These are phyloP conservation scores for Metschnikowia vanudenii DNA, from an alignment of 805 yeast species.

Conservation along the genomic window DNA sequence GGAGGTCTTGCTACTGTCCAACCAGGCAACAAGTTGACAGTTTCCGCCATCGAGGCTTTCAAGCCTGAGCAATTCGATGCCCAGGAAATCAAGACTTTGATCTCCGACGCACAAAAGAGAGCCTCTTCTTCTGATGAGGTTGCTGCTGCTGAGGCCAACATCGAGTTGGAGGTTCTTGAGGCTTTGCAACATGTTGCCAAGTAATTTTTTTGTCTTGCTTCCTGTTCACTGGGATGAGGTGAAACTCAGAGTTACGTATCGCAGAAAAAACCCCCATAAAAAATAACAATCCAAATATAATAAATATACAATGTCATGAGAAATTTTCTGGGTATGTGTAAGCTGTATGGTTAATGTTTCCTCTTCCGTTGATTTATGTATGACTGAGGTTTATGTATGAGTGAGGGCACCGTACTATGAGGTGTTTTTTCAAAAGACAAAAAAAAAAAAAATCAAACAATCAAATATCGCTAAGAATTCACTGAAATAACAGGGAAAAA, in stretches of 20 bases:
- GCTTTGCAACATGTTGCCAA: constrained; percentile 83
- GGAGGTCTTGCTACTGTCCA: constrained; percentile 97
- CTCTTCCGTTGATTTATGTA: no score
- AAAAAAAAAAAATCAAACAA: no score
- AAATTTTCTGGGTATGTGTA: neutral
- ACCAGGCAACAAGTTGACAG: constrained; percentile 87
- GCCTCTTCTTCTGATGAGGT: constrained; percentile 79
- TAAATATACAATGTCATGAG: neutral
- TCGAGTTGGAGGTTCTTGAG: constrained; percentile 95
- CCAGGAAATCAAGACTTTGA: constrained; percentile 72
- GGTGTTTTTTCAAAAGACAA: no score
- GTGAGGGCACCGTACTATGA: no score
- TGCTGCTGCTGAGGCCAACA: constrained; percentile 90
- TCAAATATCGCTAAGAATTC: no score
- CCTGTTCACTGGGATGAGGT: neutral
- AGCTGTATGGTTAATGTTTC: no score
- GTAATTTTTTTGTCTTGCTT: constrained; percentile 31
- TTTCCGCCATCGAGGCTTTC: constrained; percentile 94
- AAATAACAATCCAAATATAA: neutral
- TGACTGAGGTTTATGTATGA: no score
- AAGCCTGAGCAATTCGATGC: constrained; percentile 84
- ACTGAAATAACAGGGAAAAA: no score
- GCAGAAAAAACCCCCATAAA: neutral
- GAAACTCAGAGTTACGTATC: neutral
- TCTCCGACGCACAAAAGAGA: constrained; percentile 94